A percentile compares a stretch with the other conserved stretches of the same genome.
phyloP scores from a whole-genome alignment of 257 asterid species.

The Fraxinus excelsior region DNA sequence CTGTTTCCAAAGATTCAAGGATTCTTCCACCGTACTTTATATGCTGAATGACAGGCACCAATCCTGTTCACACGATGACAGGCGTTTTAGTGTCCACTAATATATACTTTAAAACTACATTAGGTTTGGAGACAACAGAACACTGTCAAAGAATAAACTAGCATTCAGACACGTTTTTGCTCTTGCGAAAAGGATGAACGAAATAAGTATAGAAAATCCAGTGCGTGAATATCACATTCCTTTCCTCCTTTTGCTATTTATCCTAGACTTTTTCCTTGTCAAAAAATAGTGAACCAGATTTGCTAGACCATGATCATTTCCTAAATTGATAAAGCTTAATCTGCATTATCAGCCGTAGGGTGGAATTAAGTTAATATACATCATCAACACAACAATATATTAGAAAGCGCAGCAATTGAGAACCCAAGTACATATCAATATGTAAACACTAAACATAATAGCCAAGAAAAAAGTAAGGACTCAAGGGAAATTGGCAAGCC shows the following conservation, averaged over 20 bases:
- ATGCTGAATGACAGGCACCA: slow-evolving; percentile 82
- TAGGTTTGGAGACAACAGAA: not conserved
- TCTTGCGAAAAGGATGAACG: not conserved
- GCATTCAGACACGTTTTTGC: not conserved
- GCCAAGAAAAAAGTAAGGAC: not conserved
- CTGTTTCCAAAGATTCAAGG: slow-evolving; percentile 61
- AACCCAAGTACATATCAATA: not conserved
- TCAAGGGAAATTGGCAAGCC: not conserved
- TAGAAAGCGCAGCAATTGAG: not conserved
- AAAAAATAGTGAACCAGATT: not conserved
- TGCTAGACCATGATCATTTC: not conserved
- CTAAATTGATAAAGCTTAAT: not conserved
- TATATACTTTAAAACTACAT: slow-evolving; percentile 15
- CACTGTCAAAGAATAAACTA: not conserved
- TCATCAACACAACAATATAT: not conserved
- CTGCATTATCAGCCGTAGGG: slow-evolving; percentile 1
- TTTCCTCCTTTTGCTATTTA: not conserved
- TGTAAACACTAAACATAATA: not conserved
- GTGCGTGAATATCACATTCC: not conserved
- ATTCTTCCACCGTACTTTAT: slow-evolving; percentile 52
- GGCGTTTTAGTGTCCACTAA: slow-evolving; percentile 26
- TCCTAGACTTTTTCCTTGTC: not conserved
- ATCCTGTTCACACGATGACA: slow-evolving; percentile 51
- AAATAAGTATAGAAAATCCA: not conserved
- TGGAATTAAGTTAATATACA: not conserved